Base-by-base conservation (phyloP, 305 asterid genomes). In the Fraxinus greggii region DNA sequence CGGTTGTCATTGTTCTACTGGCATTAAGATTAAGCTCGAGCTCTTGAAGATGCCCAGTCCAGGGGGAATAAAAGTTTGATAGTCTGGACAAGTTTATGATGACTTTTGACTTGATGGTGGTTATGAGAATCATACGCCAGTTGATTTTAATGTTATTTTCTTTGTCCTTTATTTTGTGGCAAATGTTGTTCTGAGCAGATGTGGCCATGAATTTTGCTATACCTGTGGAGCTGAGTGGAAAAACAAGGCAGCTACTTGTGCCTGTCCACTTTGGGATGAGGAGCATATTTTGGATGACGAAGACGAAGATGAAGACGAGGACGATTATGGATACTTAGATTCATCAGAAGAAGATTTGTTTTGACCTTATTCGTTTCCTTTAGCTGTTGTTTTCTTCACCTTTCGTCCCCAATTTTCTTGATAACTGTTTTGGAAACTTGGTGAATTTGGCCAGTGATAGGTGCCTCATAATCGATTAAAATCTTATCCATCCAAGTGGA, bases 161-260 rank as follows among this genome's bases (percentile, higher is more conserved):
- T 19, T 6, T 28, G 65, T 76, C 67, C 23, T 45, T 48, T 28
- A 26, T 5, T 26, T 59, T 15, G 24, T 76, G 36, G 67, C 4
- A 13, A 45, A 26, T 45, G 67, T 26, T 80, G 35, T 73, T 79
- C 73, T 21, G 78, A 70, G 76, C 91, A 94, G 97, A 87, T 94
- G 97, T 83, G 94, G 98, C 23, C 82, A 86, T 78, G 95, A 94
- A 59, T 94, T 94, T 83, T 94, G 98, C 87, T 93, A 93, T 80
- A 92, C 89, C 12, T 94, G 97, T 78, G 97, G 97, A 79, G 91
- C 92, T 3, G 93, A 88, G 89, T 91, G 94, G 94, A 87, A 86
- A 85, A 83, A 92, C 88, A 89, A 88, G 91, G 83, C 54, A 79
- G 91, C 89, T 45, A 87, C 92, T 45, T 94, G 97, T 84, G 23